These are phyloP conservation scores for Penstemon barbatus DNA, from an alignment of 257 asterid genomes.

Conservation along the genomic window DNA sequence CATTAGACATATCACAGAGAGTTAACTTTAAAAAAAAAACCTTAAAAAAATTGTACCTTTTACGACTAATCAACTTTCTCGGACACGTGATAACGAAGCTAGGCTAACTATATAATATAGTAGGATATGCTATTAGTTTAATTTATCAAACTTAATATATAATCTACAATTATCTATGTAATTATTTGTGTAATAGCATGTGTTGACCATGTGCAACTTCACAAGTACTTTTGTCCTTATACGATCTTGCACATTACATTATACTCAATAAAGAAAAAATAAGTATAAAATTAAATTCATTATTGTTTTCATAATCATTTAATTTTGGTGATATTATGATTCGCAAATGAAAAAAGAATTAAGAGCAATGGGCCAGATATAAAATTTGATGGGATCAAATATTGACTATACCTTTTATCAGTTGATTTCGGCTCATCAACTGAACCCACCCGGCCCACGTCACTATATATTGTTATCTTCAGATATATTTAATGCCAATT, in stretches of 20 bases:
- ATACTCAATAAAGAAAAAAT: background rate
- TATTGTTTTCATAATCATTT: conserved; percentile 1
- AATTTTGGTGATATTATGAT: background rate
- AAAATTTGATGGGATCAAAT: conserved; percentile 19
- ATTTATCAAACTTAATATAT: too few species aligned
- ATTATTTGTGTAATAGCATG: too few species aligned
- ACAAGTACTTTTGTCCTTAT: too few species aligned
- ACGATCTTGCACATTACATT: too few species aligned
- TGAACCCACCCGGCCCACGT: conserved; percentile 20
- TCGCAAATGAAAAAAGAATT: conserved; percentile 23
- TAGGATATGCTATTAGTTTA: too few species aligned
- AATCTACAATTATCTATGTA: too few species aligned
- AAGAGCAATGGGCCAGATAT: conserved; percentile 19
- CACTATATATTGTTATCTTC: background rate
- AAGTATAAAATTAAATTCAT: too few species aligned
- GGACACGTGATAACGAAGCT: conserved; percentile 32
- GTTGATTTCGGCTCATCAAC: conserved; percentile 33
- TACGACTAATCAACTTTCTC: conserved; percentile 19
- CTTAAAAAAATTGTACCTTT: too few species aligned
- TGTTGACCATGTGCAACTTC: too few species aligned
- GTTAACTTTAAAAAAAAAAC: too few species aligned
- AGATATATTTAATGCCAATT: conserved; percentile 19
- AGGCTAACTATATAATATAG: background rate
- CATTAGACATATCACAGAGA: too few species aligned
- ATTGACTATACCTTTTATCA: conserved; percentile 24